Conservation (phyloP, 1,284 basidiomycete genomes). For the Heliocybe sulcata region DNA sequence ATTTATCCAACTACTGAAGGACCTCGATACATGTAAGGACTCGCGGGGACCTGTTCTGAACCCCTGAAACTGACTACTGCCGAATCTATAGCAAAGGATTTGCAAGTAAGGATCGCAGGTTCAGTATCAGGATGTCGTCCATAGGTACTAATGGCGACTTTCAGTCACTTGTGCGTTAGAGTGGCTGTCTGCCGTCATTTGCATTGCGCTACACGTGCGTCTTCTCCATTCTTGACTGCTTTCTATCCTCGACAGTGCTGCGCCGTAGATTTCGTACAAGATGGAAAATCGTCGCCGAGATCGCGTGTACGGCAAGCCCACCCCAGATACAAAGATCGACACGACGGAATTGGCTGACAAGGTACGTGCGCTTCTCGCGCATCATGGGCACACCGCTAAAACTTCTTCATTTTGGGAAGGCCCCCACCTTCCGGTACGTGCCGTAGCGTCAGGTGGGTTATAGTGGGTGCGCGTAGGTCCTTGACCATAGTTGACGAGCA, state of each 20-base stretch:
- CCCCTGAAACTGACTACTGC: not conserved
- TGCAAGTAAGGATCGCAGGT: constrained; percentile 28
- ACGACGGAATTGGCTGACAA: constrained; percentile 62
- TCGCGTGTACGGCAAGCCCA: constrained; percentile 43
- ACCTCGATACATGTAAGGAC: constrained; percentile 51
- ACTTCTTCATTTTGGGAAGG: no score
- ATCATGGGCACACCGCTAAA: not conserved
- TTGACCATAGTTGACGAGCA: no score
- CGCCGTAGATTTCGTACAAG: constrained; percentile 49
- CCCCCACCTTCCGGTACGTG: not conserved
- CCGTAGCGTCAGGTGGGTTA: not conserved
- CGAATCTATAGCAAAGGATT: constrained; percentile 50
- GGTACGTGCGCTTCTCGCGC: constrained; percentile 23
- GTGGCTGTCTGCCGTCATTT: constrained; percentile 49
- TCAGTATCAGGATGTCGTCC: constrained; percentile 1
- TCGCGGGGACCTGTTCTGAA: not conserved
- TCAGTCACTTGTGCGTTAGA: constrained; percentile 48
- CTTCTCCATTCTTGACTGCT: not conserved
- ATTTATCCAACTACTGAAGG: constrained; percentile 58
- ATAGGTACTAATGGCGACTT: constrained; percentile 6
- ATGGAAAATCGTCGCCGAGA: constrained; percentile 54
- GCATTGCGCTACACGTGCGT: constrained; percentile 46
- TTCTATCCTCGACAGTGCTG: not conserved
- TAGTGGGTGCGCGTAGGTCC: no score
- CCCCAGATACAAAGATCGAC: constrained; percentile 45